Evolutionary conservation across 1,284 basidiomycete genomes (phyloP).

Genomic region (Pterulicium gracile): DNA sequence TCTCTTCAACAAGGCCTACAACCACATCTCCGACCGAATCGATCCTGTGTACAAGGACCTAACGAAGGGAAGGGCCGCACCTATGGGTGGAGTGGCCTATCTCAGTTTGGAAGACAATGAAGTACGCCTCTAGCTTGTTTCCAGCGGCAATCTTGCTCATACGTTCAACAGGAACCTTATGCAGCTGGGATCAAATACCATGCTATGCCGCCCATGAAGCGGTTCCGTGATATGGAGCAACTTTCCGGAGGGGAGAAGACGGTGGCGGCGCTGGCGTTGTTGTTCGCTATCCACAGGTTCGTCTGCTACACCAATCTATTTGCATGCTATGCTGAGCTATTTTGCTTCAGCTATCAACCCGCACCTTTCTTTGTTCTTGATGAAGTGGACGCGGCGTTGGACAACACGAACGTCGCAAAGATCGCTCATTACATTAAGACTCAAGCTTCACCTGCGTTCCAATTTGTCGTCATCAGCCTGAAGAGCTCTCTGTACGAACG

Average conservation of each 20-base stretch:
- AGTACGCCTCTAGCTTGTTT: too few species aligned
- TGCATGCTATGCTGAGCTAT: constrained; percentile 6
- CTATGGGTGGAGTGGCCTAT: constrained; percentile 95
- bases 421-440: constrained; percentile 84
- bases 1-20: constrained; percentile 93
- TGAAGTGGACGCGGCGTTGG: constrained; percentile 95
- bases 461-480: constrained; percentile 96
- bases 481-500: constrained; percentile 88
- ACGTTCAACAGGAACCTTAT: constrained; percentile 78
- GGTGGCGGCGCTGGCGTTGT: constrained; percentile 88
- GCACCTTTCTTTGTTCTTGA: constrained; percentile 99
- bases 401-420: constrained; percentile 92
- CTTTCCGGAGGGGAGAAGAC: constrained; percentile 98
- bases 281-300: constrained; percentile 94
- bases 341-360: constrained; percentile 77
- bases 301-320: constrained; percentile 1
- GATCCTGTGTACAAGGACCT: constrained; percentile 97
- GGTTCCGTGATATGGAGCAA: constrained; percentile 98
- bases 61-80: constrained; percentile 87
- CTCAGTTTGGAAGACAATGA: constrained; percentile 93
- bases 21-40: constrained; percentile 90
- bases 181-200: constrained; percentile 94
- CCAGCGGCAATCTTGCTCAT: constrained; percentile 8
- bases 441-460: constrained; percentile 74
- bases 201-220: constrained; percentile 98